phyloP scores from a whole-genome alignment of 768 basidiomycete species.

The Chalciporus chontae region DNA sequence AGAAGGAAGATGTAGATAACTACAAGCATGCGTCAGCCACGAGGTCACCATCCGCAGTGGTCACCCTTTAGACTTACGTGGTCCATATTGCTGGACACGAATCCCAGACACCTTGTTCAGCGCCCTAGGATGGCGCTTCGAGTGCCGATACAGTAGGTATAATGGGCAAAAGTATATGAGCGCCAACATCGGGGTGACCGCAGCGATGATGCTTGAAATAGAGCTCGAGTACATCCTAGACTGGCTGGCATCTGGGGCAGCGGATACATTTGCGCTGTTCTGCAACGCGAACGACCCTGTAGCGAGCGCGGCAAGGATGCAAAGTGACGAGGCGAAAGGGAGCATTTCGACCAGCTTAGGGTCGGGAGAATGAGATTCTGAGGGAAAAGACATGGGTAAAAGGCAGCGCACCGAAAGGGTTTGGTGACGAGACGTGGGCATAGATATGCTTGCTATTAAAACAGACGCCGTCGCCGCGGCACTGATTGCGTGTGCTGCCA shows the following conservation, averaged over 20 bases:
- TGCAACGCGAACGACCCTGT: conserved; percentile 32
- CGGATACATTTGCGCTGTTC: conserved; percentile 9
- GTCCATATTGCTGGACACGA: conserved; percentile 47
- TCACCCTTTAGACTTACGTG: conserved; percentile 36
- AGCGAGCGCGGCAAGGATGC: conserved; percentile 33
- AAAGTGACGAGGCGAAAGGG: conserved; percentile 33
- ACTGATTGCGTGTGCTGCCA: conserved; percentile 29
- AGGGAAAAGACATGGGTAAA: conserved; percentile 10
- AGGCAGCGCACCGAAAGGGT: conserved; percentile 29
- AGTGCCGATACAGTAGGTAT: conserved; percentile 47
- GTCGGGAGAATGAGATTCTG: conserved; percentile 9
- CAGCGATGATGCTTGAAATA: conserved; percentile 34
- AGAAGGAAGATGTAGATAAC: conserved; percentile 53
- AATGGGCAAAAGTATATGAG: conserved; percentile 50
- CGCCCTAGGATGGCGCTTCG: conserved; percentile 42
- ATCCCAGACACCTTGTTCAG: conserved; percentile 50
- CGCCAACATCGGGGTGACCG: conserved; percentile 33
- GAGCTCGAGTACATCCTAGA: conserved; percentile 34
- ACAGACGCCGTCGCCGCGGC: conserved; percentile 31
- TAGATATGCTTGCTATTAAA: conserved; percentile 27
- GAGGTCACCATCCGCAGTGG: conserved; percentile 1
- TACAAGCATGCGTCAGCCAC: conserved; percentile 27
- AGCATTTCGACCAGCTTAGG: conserved; percentile 37
- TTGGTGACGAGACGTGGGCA: conserved; percentile 25
- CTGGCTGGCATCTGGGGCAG: conserved; percentile 21